A percentile compares a stretch with the other conserved stretches of the same genome.
phyloP scores from a whole-genome alignment of 148 eudicot genomes.

The Hydrangea macrophylla region DNA sequence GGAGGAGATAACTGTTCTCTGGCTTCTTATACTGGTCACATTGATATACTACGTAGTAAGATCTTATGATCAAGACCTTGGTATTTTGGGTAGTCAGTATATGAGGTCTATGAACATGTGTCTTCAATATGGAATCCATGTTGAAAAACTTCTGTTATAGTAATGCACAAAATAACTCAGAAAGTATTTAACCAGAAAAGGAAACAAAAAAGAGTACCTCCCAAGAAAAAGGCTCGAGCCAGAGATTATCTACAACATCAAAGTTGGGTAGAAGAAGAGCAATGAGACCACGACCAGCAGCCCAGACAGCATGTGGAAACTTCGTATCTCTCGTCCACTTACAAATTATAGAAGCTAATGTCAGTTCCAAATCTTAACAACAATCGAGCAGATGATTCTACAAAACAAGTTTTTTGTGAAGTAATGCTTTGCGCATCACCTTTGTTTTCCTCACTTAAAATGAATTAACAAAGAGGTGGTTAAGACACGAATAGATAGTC shows the following conservation, averaged over 20 bases:
- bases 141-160: too few relatives aligned
- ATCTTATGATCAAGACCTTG: too few relatives aligned
- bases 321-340: slow-evolving; percentile 90
- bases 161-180: slow-evolving; percentile 1
- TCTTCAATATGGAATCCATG: too few relatives aligned
- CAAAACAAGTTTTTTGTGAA: too few relatives aligned
- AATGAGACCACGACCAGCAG: slow-evolving; percentile 90
- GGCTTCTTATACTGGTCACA: too few relatives aligned
- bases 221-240: slow-evolving; percentile 95
- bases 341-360: slow-evolving; percentile 17
- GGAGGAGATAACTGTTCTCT: too few relatives aligned
- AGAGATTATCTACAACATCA: slow-evolving; percentile 77
- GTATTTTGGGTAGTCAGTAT: too few relatives aligned
- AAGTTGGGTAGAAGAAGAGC: slow-evolving; percentile 86
- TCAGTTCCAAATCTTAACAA: neutral
- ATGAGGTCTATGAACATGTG: too few relatives aligned
- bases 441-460: neutral
- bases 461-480: neutral
- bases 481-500: too few relatives aligned
- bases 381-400: too few relatives aligned
- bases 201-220: slow-evolving; percentile 49
- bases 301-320: slow-evolving; percentile 96
- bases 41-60: too few relatives aligned
- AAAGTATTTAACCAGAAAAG: neutral
- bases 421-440: neutral